A percentile compares a stretch with the other conserved stretches of the same genome.
Conservation (phyloP, 345 rosid genomes). For the Eucalyptus victrix region DNA sequence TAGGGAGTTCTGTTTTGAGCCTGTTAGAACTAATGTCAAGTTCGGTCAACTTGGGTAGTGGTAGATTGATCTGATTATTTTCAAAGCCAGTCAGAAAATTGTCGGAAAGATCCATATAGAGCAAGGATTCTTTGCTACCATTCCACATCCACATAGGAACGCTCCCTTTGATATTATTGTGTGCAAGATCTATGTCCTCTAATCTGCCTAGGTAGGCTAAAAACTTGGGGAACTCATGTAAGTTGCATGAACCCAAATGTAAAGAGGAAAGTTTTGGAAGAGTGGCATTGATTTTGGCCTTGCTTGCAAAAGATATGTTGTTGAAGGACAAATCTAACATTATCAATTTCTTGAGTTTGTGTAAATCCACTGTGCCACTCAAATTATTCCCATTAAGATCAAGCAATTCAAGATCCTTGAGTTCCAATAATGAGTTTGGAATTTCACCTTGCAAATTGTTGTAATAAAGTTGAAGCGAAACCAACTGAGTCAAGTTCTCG, state of each 20-base stretch:
- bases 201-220: rapidly evolving
- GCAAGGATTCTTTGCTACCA: too few species aligned
- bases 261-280: neutral
- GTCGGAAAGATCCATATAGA: neutral
- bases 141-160: too few species aligned
- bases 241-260: rapidly evolving
- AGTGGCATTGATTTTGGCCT: rapidly evolving
- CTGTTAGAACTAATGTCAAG: neutral
- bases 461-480: rapidly evolving
- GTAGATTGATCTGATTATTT: neutral
- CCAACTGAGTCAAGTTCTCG: neutral
- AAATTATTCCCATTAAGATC: rapidly evolving
- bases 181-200: rapidly evolving
- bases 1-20: neutral
- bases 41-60: rapidly evolving
- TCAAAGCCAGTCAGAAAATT: neutral
- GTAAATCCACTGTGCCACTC: neutral
- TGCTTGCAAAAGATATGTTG: neutral
- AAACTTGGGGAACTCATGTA: too few species aligned
- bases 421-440: neutral
- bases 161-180: too few species aligned
- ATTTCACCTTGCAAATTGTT: neutral
- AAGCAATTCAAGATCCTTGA: neutral
- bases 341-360: neutral
- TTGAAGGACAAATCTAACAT: neutral